Evolutionary conservation across 2,329 filamentous ascomycete species (phyloP).

Genomic region (Trichoderma sp.): DNA sequence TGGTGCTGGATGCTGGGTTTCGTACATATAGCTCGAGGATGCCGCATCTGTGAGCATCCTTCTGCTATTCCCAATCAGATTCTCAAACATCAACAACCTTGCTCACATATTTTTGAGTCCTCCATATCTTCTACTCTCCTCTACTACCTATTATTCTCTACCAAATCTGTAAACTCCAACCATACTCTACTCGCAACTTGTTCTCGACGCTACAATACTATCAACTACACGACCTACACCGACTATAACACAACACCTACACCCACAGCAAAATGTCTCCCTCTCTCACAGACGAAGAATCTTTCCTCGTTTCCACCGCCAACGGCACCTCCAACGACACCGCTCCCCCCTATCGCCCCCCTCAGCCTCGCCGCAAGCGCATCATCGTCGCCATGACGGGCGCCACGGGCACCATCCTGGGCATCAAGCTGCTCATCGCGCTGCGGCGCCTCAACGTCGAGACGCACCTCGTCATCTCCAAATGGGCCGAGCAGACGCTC

Average conservation of each 20-base stretch:
- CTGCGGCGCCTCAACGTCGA: conserved; percentile 31
- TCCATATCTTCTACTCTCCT: too few relatives aligned
- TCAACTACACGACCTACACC: not conserved
- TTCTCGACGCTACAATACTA: not conserved
- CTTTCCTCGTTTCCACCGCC: not conserved
- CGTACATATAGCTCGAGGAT: not conserved
- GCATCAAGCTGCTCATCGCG: conserved; percentile 29
- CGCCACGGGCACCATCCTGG: conserved; percentile 31
- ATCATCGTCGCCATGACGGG: conserved; percentile 34
- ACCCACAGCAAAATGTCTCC: not conserved
- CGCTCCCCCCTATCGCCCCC: not conserved
- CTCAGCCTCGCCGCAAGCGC: conserved; percentile 5
- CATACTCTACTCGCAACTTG: too few relatives aligned
- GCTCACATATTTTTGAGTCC: too few relatives aligned
- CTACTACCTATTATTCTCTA: not conserved
- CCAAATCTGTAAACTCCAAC: too few relatives aligned
- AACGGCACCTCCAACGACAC: not conserved
- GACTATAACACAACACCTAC: not conserved
- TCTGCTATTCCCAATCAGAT: not conserved
- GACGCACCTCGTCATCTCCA: conserved; percentile 33
- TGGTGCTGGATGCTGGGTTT: not conserved
- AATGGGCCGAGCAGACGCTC: conserved; percentile 33
- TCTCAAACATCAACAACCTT: not conserved
- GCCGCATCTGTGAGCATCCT: not conserved
- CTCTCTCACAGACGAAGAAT: not conserved